phyloP scores from a whole-genome alignment of 2,329 filamentous ascomycete species.

The Colletotrichum melonis region DNA sequence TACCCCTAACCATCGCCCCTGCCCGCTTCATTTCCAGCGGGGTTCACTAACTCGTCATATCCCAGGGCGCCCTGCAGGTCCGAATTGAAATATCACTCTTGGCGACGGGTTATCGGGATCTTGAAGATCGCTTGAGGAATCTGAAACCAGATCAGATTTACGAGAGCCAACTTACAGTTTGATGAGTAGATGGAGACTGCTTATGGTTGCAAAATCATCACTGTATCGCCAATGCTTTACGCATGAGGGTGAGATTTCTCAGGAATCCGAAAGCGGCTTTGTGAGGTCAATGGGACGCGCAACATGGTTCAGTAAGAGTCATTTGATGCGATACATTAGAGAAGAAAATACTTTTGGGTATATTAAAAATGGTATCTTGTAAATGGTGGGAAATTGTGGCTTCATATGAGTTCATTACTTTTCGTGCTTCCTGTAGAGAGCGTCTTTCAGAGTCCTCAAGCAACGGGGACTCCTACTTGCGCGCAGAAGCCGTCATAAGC shows the following conservation, averaged over 20 bases:
- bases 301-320: too few species aligned
- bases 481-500: constrained; percentile 30
- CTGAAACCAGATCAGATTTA: not conserved
- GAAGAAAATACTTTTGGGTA: not conserved
- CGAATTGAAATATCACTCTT: not conserved
- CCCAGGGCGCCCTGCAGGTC: not conserved
- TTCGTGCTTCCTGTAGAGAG: not conserved
- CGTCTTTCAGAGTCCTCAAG: not conserved
- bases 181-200: too few species aligned
- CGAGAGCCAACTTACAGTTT: not conserved
- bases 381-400: not conserved
- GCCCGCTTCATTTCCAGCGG: not conserved
- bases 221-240: too few species aligned
- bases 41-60: not conserved
- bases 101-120: not conserved
- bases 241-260: too few species aligned
- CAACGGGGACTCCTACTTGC: constrained; percentile 2
- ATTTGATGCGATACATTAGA: too few species aligned
- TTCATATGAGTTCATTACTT: not conserved
- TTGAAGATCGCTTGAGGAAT: not conserved
- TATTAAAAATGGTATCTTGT: not conserved
- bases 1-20: not conserved
- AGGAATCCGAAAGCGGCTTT: too few species aligned
- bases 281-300: too few species aligned
- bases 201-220: too few species aligned